Base-by-base conservation (phyloP, 164 flowering plant species). In the Vitis riparia region DNA sequence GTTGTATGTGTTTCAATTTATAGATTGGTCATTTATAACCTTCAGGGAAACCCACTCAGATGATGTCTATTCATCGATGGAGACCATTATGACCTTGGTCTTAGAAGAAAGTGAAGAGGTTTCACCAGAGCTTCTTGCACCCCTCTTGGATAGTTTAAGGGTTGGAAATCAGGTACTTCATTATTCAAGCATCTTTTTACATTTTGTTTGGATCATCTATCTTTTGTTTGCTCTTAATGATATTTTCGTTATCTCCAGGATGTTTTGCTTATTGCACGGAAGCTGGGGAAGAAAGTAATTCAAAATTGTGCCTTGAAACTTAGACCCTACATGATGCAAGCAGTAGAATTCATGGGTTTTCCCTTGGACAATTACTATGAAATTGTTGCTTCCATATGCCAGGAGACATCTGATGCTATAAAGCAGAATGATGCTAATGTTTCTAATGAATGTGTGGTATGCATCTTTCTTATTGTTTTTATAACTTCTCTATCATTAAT, bases 221-320 rank as follows among this genome's bases (percentile, higher is more conserved):
- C 8, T 13, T 51, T 50, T 9, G 15, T 63, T 55, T 63, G 29
- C 2, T 60, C 47, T 1, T 13, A 37, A 37, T 37, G 44, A 37
- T 37, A 6, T 37, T 3, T 37, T 37, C 7, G 2, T 37, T 37
- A 60, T 68, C 70, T 63, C 57, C 87, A 92, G 98, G 86, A 82
- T 68, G 75, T 82, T 75, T 60, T 76, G 7, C 88, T 94, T 60
- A 60, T 85, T 75, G 89, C 99, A 44, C 74, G 67, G 67, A 85
- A 75, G 63, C 72, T 95, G 82, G 94, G 75, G n/a, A 89, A 89
- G 77, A 86, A 79, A 79, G 98, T 95, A 6, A 73, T 93, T 70
- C 68, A 62, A 49, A 85, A 69, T 27, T 90, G 87, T 75, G 83
- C 89, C 15, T 47, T 65, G 29, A 95, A 89, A 75, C 73, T 95